Evolutionary conservation across 2,329 filamentous ascomycete species (phyloP), one percentile per base, ranked within the genome.

Genomic region (Claviceps monticola): DNA sequence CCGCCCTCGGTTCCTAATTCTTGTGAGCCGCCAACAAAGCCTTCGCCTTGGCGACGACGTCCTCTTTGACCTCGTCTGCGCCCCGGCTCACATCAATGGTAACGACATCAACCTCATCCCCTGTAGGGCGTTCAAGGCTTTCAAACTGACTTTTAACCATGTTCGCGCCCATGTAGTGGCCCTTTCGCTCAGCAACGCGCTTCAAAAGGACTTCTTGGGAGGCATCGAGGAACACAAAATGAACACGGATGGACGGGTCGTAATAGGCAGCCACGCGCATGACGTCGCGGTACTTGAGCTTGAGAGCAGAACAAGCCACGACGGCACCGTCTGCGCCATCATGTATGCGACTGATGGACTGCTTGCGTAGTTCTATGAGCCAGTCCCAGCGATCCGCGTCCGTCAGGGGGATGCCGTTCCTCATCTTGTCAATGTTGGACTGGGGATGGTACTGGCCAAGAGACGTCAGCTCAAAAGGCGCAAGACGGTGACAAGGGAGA

Each of bases 371-470:
- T 13, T 75, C 74, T 46, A 84, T 87, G 56, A 98, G 82, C 93
- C 93, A 98, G 72, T 96, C 91, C 93, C 93, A 97, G 57, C 93
- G 85, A 70, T 98, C 93, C 54, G 83, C 84, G 64, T 98, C 93
- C 52, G 86, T 95, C 38, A 98, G 76, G 2, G 93, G 89, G 52
- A 82, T 83, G 58, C 88, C 88, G 59, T 76, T 76, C 62, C 79
- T 76, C 93, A 98, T 98, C 70, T 97, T 98, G 51, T 90, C 83
- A 60, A 90, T 83, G 70, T 91, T 96, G 61, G 84, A 75, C 36
- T 76, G 70, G 0, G 87, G 82, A 58, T 89, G 86, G 64, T 83
- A 95, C 81, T 84, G 58, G 36, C 46, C 11, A 23, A 19, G 13
- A 6, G 5, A 17, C 29, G 49, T 54, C 29, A 54, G 50, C 14